phyloP scores from a whole-genome alignment of 768 basidiomycete genomes.

The Termitomyces eurrhizus region DNA sequence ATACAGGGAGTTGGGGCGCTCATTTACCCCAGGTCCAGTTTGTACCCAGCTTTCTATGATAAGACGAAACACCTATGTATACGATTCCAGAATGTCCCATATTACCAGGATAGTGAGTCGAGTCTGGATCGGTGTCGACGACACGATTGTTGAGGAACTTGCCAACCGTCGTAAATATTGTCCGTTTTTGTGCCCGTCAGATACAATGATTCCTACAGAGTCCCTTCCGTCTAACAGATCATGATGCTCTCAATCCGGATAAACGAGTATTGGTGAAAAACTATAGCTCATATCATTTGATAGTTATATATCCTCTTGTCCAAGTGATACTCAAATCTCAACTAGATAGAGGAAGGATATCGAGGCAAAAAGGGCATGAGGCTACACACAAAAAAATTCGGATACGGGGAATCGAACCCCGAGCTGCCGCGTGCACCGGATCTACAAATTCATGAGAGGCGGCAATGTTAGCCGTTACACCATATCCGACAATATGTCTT shows the following conservation, averaged over 20 bases:
- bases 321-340: too few relatives aligned
- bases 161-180: not conserved
- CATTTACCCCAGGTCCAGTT: not conserved
- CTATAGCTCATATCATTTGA: too few relatives aligned
- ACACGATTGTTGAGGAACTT: not conserved
- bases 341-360: too few relatives aligned
- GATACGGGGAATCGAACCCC: conserved; percentile 57
- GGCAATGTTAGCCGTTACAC: conserved; percentile 61
- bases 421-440: conserved; percentile 39
- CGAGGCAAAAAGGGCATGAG: too few relatives aligned
- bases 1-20: not conserved
- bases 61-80: too few relatives aligned
- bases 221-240: too few relatives aligned
- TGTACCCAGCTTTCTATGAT: not conserved
- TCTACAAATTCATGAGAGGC: conserved; percentile 35
- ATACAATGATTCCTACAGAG: too few relatives aligned
- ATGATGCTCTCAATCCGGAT: too few relatives aligned
- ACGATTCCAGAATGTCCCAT: not conserved
- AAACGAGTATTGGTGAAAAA: too few relatives aligned
- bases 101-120: not conserved
- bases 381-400: conserved; percentile 18
- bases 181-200: not conserved
- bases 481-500: conserved; percentile 32
- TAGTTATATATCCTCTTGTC: too few relatives aligned
- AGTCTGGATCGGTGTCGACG: not conserved